Percentiles rank a stretch among this genome's conserved stretches.
Evolutionary conservation across 176 grass and related monocot species (phyloP).

Genomic region (Aegilops tauschii): DNA sequence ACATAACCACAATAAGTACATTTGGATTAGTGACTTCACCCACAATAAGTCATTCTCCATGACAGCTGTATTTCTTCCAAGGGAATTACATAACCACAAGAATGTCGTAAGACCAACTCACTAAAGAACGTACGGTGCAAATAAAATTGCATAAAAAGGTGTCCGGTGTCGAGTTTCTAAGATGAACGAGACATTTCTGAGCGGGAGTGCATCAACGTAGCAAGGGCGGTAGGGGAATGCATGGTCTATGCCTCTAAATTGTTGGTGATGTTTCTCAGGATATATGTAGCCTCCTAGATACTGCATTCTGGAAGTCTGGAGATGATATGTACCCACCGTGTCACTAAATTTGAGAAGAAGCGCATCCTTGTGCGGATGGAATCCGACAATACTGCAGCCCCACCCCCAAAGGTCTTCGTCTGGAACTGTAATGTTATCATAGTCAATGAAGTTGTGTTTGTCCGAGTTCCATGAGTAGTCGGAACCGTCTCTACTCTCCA

Average conservation of each 20-base stretch:
- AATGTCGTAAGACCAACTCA: too few species aligned
- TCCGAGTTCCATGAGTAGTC: neutral
- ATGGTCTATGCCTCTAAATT: neutral
- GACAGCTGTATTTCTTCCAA: too few species aligned
- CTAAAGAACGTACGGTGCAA: too few species aligned
- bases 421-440: neutral
- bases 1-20: too few species aligned
- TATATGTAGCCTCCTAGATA: neutral
- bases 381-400: neutral
- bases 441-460: neutral
- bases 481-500: neutral
- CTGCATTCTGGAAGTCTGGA: neutral
- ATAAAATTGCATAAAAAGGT: too few species aligned
- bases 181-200: neutral
- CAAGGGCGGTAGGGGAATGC: slow-evolving; percentile 1
- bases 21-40: too few species aligned
- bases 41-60: too few species aligned
- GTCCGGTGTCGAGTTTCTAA: too few species aligned
- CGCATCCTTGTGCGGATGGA: neutral
- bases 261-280: neutral
- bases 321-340: neutral
- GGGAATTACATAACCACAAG: too few species aligned
- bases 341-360: neutral
- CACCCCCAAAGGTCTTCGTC: neutral
- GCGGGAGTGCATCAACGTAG: neutral